phyloP scores from a whole-genome alignment of 2,329 filamentous ascomycete genomes.

The Zasmidium angulare region DNA sequence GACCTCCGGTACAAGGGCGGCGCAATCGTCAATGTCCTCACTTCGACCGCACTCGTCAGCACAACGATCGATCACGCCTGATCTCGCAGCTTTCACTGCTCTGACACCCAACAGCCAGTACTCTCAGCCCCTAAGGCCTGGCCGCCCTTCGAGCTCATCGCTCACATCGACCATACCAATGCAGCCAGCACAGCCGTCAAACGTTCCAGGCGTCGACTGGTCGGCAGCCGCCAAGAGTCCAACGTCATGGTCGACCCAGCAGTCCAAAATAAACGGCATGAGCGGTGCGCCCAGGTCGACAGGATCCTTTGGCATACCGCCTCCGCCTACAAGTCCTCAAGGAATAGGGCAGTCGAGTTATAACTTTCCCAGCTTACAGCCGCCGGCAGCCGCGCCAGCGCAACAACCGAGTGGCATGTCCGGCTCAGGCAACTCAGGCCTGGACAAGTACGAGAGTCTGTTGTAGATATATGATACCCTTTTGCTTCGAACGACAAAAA shows the following conservation, averaged over 20 bases:
- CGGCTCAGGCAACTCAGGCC: conserved; percentile 38
- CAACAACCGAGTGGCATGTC: conserved; percentile 23
- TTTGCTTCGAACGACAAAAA: neutral
- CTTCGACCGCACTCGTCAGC: conserved; percentile 19
- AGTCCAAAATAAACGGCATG: conserved; percentile 9
- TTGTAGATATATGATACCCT: conserved; percentile 41
- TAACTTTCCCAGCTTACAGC: conserved; percentile 37
- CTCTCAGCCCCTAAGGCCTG: conserved; percentile 40
- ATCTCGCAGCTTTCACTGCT: conserved; percentile 35
- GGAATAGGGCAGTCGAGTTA: conserved; percentile 38
- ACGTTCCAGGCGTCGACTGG: conserved; percentile 53
- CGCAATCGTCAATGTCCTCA: conserved; percentile 12
- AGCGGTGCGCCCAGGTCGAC: conserved; percentile 9
- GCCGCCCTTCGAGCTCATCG: conserved; percentile 28
- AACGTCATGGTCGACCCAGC: conserved; percentile 12
- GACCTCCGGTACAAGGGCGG: conserved; percentile 6
- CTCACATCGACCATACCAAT: conserved; percentile 30
- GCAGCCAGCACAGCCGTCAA: conserved; percentile 31
- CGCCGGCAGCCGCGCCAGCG: conserved; percentile 25
- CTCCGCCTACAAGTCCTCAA: conserved; percentile 36
- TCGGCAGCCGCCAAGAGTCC: conserved; percentile 37
- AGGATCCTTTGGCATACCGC: conserved; percentile 25
- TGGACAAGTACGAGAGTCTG: conserved; percentile 69
- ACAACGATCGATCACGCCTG: conserved; percentile 36
- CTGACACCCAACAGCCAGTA: conserved; percentile 41